phyloP scores from a whole-genome alignment of 257 asterid species.

The Coffea eugenioides region DNA sequence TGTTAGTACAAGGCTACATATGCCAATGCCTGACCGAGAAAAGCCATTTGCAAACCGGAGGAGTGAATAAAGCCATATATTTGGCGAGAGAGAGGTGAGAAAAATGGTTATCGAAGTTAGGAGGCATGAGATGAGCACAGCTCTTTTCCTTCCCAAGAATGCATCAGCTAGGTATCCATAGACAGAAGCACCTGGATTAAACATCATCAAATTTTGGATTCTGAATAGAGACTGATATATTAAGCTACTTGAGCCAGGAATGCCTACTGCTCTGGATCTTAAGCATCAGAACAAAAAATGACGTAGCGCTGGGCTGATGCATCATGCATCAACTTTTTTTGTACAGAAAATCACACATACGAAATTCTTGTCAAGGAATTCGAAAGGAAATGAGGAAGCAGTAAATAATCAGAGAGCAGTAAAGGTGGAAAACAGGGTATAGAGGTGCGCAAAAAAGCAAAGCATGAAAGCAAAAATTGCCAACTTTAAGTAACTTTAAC shows the following conservation, averaged over 20 bases:
- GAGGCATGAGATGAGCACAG: slow-evolving; percentile 25
- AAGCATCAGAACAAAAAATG: too few species aligned
- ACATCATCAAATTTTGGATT: neutral
- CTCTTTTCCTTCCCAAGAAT: slow-evolving; percentile 11
- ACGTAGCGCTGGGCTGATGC: too few species aligned
- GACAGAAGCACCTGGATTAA: neutral
- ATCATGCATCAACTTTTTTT: too few species aligned
- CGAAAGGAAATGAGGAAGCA: neutral
- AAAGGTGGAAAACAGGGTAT: neutral
- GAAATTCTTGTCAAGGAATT: neutral
- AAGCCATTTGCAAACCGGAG: slow-evolving; percentile 56
- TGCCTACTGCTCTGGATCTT: too few species aligned
- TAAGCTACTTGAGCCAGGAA: too few species aligned
- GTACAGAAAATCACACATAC: too few species aligned
- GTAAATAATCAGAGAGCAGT: neutral
- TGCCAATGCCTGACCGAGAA: slow-evolving; percentile 61
- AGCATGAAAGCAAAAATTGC: neutral
- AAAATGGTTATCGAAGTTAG: slow-evolving; percentile 46
- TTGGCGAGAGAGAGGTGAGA: slow-evolving; percentile 55
- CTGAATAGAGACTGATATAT: too few species aligned
- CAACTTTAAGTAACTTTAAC: neutral
- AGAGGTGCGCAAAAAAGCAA: neutral
- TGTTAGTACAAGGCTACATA: slow-evolving; percentile 52
- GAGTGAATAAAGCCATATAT: slow-evolving; percentile 52
- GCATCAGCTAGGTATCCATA: neutral